Percentiles rank a stretch among this genome's conserved stretches.
Conservation (phyloP, 768 basidiomycete genomes). For the Termitomyces heimii region DNA sequence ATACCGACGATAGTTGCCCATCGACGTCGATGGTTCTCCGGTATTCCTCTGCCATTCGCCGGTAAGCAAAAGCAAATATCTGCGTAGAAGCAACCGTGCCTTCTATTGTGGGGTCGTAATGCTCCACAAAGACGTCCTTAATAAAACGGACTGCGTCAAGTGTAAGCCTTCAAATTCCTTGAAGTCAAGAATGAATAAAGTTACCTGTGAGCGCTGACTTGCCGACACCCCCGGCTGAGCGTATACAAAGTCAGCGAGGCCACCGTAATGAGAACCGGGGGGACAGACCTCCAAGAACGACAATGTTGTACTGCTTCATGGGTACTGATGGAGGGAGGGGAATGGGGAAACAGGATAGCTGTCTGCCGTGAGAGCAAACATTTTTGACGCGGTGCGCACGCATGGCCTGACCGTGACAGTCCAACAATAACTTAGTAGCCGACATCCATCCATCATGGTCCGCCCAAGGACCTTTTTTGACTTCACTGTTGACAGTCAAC, state of each 20-base stretch:
- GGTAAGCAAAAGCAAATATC: conserved; percentile 1
- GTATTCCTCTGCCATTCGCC: conserved; percentile 56
- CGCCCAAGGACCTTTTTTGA: conserved; percentile 67
- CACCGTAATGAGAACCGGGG: background rate
- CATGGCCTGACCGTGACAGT: background rate
- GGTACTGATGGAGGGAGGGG: background rate
- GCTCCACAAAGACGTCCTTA: conserved; percentile 64
- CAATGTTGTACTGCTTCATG: conserved; percentile 72
- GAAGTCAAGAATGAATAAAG: background rate
- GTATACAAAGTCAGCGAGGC: conserved; percentile 4
- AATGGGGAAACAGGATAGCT: conserved; percentile 7
- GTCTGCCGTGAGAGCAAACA: conserved; percentile 14
- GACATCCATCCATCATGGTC: conserved; percentile 26
- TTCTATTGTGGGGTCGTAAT: conserved; percentile 84
- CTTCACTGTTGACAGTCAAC: conserved; percentile 43
- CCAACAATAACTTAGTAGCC: conserved; percentile 6
- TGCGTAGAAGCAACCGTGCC: conserved; percentile 32
- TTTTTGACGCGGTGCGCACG: background rate
- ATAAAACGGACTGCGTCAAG: conserved; percentile 56
- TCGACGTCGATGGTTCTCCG: conserved; percentile 60
- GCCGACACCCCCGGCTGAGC: conserved; percentile 78
- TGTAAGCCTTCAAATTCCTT: conserved; percentile 1
- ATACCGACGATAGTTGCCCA: conserved; percentile 54
- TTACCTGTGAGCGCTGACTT: conserved; percentile 76
- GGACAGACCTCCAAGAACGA: conserved; percentile 71